Base-by-base conservation (phyloP, 2,329 filamentous ascomycete genomes). In the Botryotinia narcissicola region DNA sequence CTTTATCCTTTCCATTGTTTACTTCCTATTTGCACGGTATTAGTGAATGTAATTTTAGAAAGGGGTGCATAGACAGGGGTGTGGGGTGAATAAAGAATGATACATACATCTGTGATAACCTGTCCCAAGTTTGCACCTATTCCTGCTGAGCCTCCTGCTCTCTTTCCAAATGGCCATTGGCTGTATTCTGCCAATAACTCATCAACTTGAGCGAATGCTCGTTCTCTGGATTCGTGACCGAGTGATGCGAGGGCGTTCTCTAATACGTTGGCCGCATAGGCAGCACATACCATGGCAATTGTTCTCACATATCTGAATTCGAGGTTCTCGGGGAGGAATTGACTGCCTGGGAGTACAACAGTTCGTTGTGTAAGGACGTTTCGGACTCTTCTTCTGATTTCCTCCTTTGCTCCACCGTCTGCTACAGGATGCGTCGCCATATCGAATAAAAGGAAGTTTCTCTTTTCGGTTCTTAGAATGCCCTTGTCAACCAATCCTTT, bases 341-440 rank as follows among this genome's bases (percentile, higher is more conserved):
- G 93, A 79, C 91, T 95, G 73, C 88, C 86, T 64, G 93, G 92
- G 57, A 99, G 89, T 64, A 98, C 94, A 75, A 98, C 93, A 70
- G 96, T 99, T 80, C 96, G 92, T 84, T 95, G 94, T 75, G 94
- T 98, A 77, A 98, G 91, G 75, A 98, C 90, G 82, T 93, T 97
- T 81, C 95, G 92, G 77, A 98, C 95, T 79, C 96, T 92, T 81
- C 93, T 91, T 80, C 96, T 90, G 80, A 99, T 96, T 85, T 99
- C 96, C 81, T 98, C 96, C 86, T 99, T 99, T 80, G 96, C 96
- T 80, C 94, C 95, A 77, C 94, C 93, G 80, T 99, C 96, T 76
- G 94, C 95, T 74, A 99, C 95, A 60, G 96, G 96, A 83, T 99
- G 96, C 77, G 96, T 99, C 73, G 96, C 96, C 96, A 99, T 99